Percentiles rank a stretch among this genome's conserved stretches.
Evolutionary conservation across 139 green algal genomes (phyloP).

Genomic region (Diplosphaera chodatii): DNA sequence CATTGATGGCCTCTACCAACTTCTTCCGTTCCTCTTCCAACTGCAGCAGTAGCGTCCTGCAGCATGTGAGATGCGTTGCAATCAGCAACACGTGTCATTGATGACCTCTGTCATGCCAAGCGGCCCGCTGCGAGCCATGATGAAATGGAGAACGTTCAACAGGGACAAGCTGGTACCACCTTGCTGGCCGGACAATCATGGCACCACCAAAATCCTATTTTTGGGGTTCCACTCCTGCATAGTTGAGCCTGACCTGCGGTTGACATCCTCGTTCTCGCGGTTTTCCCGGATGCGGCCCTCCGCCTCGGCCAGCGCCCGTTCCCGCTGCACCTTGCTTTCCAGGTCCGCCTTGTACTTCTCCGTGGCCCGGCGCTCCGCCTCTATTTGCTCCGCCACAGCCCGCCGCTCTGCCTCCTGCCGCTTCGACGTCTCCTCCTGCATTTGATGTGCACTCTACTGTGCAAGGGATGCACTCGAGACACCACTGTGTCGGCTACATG

Average conservation of each 20-base stretch:
- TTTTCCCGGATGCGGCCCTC: constrained; percentile 85
- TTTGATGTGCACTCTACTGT: no score
- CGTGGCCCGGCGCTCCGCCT: constrained; percentile 74
- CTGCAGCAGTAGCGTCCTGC: constrained; percentile 45
- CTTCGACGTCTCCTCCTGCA: constrained; percentile 51
- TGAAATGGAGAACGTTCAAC: no score
- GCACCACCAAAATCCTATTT: no score
- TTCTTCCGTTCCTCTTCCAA: constrained; percentile 68
- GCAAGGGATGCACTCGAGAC: no score
- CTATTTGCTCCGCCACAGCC: constrained; percentile 72
- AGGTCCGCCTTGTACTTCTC: constrained; percentile 79
- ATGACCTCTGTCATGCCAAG: no score
- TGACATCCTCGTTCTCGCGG: constrained; percentile 94
- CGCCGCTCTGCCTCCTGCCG: constrained; percentile 71
- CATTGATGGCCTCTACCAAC: constrained; percentile 81
- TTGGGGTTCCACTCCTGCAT: no score
- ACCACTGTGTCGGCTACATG: no score
- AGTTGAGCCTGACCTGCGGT: constrained; percentile 52
- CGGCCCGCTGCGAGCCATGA: no score
- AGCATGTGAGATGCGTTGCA: not conserved
- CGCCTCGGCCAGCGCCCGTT: constrained; percentile 88
- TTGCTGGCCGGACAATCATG: no score
- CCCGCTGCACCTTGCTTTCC: constrained; percentile 76
- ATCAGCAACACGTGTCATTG: not conserved
- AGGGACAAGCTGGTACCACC: no score